Percentiles rank a stretch among this genome's conserved stretches.
phyloP scores from a whole-genome alignment of 495 filamentous ascomycete genomes.

The Xylaria sp. region DNA sequence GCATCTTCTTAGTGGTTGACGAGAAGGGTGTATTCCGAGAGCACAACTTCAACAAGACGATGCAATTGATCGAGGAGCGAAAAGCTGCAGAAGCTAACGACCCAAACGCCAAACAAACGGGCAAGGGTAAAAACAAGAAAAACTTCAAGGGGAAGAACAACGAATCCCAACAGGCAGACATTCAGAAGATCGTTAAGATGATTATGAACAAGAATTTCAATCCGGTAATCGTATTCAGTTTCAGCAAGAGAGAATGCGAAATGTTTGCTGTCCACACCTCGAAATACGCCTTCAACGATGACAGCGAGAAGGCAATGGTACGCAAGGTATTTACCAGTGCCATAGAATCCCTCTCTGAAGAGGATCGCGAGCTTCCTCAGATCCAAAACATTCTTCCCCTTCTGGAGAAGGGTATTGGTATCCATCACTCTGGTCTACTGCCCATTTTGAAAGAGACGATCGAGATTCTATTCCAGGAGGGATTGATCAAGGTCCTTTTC shows the following conservation, averaged over 20 bases:
- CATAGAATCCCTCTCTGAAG: slow-evolving; percentile 86
- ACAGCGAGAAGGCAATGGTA: slow-evolving; percentile 96
- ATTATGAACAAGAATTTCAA: slow-evolving; percentile 96
- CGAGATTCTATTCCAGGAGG: slow-evolving; percentile 98
- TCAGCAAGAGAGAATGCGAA: slow-evolving; percentile 97
- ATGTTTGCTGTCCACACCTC: slow-evolving; percentile 83
- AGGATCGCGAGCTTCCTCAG: slow-evolving; percentile 85
- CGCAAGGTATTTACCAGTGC: slow-evolving; percentile 91
- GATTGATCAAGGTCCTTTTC: slow-evolving; percentile 95
- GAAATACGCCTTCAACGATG: slow-evolving; percentile 91
- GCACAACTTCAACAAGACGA: slow-evolving; percentile 95
- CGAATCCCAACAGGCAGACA: slow-evolving; percentile 71
- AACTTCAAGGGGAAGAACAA: slow-evolving; percentile 83
- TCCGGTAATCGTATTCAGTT: slow-evolving; percentile 98
- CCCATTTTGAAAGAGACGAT: slow-evolving; percentile 98
- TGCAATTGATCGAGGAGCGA: slow-evolving; percentile 86
- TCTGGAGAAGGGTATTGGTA: slow-evolving; percentile 88
- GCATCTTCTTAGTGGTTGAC: slow-evolving; percentile 93
- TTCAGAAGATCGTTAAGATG: slow-evolving; percentile 97
- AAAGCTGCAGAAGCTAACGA: slow-evolving; percentile 85
- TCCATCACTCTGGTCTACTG: slow-evolving; percentile 94
- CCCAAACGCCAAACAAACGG: slow-evolving; percentile 76
- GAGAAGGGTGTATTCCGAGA: slow-evolving; percentile 95
- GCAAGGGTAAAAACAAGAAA: slow-evolving; percentile 89
- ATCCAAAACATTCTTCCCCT: slow-evolving; percentile 91